Evolutionary conservation across 345 rosid species (phyloP).

Genomic region (Erucastrum elatum): DNA sequence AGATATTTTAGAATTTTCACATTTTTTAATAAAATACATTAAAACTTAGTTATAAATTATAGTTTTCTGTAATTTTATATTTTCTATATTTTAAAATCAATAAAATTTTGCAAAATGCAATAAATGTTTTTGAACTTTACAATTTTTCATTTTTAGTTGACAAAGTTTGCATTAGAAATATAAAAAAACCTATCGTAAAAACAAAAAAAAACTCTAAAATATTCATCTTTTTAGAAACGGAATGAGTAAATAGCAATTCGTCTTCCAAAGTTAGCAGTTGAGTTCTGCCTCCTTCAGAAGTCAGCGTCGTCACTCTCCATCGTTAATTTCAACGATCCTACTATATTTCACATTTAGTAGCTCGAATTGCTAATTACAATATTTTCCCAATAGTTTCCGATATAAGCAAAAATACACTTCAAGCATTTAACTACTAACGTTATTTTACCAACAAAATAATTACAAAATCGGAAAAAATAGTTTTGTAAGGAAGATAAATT

Average conservation of each 20-base stretch:
- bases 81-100: too few species aligned
- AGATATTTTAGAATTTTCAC: too few species aligned
- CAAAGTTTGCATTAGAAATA: too few species aligned
- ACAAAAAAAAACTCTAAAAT: neutral
- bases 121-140: too few species aligned
- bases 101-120: too few species aligned
- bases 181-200: too few species aligned
- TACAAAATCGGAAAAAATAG: neutral
- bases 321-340: slow-evolving; percentile 7
- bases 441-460: neutral
- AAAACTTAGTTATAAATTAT: too few species aligned
- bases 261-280: slow-evolving; percentile 28
- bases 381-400: neutral
- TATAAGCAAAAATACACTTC: neutral
- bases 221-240: too few species aligned
- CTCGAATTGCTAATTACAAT: neutral
- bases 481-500: neutral
- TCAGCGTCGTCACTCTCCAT: neutral
- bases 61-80: too few species aligned
- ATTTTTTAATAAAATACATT: too few species aligned
- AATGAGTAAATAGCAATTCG: slow-evolving; percentile 13
- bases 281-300: neutral
- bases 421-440: neutral
- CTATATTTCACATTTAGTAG: neutral
- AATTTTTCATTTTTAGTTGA: too few species aligned